Evolutionary conservation across 1,284 basidiomycete species (phyloP).

Genomic region (Trichosporon sp.): DNA sequence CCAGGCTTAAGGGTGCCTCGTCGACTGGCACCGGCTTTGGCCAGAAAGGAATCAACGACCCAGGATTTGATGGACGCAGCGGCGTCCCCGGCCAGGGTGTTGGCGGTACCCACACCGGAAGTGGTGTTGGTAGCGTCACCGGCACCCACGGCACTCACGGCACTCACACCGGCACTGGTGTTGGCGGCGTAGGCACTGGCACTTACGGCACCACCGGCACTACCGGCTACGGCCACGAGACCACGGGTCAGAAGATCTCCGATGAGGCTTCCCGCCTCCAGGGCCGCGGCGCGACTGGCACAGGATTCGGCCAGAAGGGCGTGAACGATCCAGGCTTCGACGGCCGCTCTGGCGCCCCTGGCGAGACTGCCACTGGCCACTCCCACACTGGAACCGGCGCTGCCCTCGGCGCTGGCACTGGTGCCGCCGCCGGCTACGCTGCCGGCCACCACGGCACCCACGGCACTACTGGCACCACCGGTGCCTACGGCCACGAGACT

Average conservation of each 20-base stretch:
- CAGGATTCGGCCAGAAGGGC: background rate
- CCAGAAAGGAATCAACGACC: slow-evolving; percentile 8
- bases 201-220: background rate
- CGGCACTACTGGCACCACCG: slow-evolving; percentile 5
- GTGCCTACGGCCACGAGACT: background rate
- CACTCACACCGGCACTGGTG: background rate
- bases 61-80: background rate
- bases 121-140: background rate
- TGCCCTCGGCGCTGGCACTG: background rate
- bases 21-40: background rate
- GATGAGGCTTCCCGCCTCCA: background rate
- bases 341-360: background rate
- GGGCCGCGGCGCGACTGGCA: background rate
- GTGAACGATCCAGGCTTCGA: slow-evolving; percentile 6
- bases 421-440: background rate
- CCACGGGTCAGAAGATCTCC: slow-evolving; percentile 6
- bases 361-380: background rate
- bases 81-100: slow-evolving; percentile 17
- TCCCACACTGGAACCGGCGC: background rate
- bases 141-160: slow-evolving; percentile 2
- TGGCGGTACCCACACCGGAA: slow-evolving; percentile 1
- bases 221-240: background rate
- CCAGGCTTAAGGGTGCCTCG: background rate
- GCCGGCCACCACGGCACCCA: background rate
- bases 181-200: background rate